These are phyloP conservation scores for Talinum fruticosum DNA, from an alignment of 148 eudicot species.

Conservation along the genomic window DNA sequence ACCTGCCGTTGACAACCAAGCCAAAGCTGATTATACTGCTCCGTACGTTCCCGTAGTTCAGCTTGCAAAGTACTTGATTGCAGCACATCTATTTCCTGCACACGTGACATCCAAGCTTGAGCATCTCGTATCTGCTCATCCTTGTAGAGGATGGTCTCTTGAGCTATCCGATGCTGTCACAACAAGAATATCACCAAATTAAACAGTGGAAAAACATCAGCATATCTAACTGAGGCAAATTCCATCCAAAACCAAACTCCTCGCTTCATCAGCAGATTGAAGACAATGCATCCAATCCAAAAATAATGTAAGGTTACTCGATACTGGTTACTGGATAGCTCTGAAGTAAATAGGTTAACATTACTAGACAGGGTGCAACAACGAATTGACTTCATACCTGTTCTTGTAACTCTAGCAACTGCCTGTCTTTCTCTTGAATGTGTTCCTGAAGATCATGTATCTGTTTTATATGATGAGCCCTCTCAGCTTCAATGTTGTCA, in stretches of 20 bases:
- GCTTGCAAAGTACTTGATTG: constrained; percentile 73
- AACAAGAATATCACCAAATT: constrained; percentile 7
- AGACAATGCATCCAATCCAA: neutral
- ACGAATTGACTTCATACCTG: constrained; percentile 46
- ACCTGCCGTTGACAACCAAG: constrained; percentile 88
- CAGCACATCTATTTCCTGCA: constrained; percentile 85
- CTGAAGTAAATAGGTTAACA: neutral
- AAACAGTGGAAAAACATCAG: neutral
- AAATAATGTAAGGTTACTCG: neutral
- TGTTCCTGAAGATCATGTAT: constrained; percentile 94
- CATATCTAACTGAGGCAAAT: neutral
- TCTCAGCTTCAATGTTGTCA: constrained; percentile 87
- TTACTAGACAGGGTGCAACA: neutral
- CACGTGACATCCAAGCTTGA: constrained; percentile 78
- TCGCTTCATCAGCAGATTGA: neutral
- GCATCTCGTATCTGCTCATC: constrained; percentile 91
- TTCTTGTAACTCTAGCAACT: constrained; percentile 85
- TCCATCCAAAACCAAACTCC: neutral
- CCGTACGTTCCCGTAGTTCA: constrained; percentile 80
- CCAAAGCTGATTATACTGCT: constrained; percentile 88
- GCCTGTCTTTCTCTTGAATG: constrained; percentile 84
- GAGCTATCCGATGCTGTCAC: constrained; percentile 82
- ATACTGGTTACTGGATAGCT: neutral
- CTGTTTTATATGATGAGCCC: constrained; percentile 77
- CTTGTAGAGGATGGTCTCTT: constrained; percentile 66